Conservation (phyloP, 2,329 filamentous ascomycete genomes). For the Xylaria sp. region DNA sequence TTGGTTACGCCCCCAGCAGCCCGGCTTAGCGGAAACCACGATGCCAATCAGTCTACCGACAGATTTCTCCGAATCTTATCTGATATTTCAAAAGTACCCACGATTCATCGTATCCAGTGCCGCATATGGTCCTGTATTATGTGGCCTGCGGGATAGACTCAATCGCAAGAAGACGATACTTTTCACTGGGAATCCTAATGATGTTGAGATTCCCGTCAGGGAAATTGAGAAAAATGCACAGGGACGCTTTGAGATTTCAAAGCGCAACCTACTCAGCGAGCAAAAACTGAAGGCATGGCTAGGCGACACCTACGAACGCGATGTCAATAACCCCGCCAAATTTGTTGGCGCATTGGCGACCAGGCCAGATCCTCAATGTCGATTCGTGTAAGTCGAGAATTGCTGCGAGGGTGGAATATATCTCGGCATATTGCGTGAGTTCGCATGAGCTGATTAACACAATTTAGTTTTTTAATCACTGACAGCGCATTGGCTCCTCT, state of each 20-base stretch:
- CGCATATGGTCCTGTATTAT: constrained; percentile 28
- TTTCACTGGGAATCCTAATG: constrained; percentile 19
- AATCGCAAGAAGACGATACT: constrained; percentile 30
- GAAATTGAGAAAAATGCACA: constrained; percentile 26
- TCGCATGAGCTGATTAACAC: neutral
- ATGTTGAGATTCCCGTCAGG: constrained; percentile 25
- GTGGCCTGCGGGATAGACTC: constrained; percentile 24
- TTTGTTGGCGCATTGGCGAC: constrained; percentile 29
- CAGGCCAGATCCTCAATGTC: constrained; percentile 40
- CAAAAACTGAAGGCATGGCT: constrained; percentile 31
- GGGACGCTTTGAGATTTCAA: constrained; percentile 23
- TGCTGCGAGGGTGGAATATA: neutral
- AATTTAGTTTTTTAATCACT: constrained; percentile 41
- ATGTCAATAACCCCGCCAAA: constrained; percentile 24
- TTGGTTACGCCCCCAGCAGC: neutral
- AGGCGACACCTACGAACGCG: constrained; percentile 27
- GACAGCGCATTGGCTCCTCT: constrained; percentile 39
- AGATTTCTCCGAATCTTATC: constrained; percentile 34
- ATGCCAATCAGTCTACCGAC: constrained; percentile 25
- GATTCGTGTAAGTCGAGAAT: constrained; percentile 44
- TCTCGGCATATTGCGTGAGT: neutral
- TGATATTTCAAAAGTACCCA: constrained; percentile 32
- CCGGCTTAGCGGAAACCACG: neutral
- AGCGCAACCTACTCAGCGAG: constrained; percentile 30
- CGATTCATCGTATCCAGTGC: constrained; percentile 28